Evolutionary conservation across 2,329 filamentous ascomycete genomes (phyloP), one percentile per base, ranked within the genome.

Genomic region (Phaeophleospora eucalypticola): DNA sequence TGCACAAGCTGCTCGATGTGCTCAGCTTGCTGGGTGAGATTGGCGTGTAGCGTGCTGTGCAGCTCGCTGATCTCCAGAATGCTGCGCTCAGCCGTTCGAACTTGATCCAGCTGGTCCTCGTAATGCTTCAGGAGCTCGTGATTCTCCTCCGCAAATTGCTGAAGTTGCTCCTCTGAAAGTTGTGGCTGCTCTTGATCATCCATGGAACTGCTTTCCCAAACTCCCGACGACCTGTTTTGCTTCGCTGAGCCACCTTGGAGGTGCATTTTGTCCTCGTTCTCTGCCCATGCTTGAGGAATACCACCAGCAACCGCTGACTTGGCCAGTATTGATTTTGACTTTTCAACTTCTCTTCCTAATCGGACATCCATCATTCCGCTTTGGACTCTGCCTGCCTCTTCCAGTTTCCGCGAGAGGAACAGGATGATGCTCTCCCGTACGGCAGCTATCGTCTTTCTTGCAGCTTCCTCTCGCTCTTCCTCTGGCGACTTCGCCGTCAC

Each of bases 141-240:
- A 64, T 97, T 96, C 64, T 94, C 90, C 68, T 89, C 81, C 58
- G 91, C 90, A 71, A 98, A 97, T 64, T 95, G 80, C 66, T 96
- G 91, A 43, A 93, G 73, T 68, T 97, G 91, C 64, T 96, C 89
- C 17, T 83, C 77, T 15, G 86, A 88, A 51, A 96, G 72, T 65
- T 50, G 35, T 15, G 39, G 39, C 10, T 15, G 20, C 2, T 29
- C 21, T 6, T 17, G 32, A 15, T 24, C 24, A 15, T 24, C 17
- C 33, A 18, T 10, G 27, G 3, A 3, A 42, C 20, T 35, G 16
- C 27, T n/a, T n/a, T 32, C 9, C 18, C 19, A 24, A 12, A 8
- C 4, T 20, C 18, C 37, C 24, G 19, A 20, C 10, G n/a, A 18
- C 19, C 19, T 12, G 36, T 21, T 21, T 14, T 21, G 19, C 37